A percentile compares a stretch with the other conserved stretches of the same genome.
These are phyloP conservation scores for Nyctanthes arbortristis DNA, from an alignment of 257 asterid species.

Conservation along the genomic window DNA sequence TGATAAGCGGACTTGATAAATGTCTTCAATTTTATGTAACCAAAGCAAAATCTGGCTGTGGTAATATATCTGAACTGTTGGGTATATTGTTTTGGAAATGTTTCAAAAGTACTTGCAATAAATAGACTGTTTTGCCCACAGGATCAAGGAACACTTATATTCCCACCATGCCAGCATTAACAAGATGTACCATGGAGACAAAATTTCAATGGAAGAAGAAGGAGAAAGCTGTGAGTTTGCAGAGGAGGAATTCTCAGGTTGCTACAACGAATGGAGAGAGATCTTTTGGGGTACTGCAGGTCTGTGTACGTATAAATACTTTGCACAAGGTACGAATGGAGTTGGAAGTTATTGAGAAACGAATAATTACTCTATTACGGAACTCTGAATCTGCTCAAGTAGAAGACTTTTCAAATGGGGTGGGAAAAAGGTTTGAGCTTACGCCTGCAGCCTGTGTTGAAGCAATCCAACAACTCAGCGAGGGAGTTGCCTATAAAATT, in stretches of 20 bases:
- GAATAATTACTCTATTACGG: constrained; percentile 78
- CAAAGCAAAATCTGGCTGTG: constrained; percentile 89
- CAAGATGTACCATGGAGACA: constrained; percentile 71
- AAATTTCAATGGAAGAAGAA: constrained; percentile 81
- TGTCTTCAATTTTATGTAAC: constrained; percentile 82
- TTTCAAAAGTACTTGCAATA: constrained; percentile 4
- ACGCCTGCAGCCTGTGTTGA: constrained; percentile 84
- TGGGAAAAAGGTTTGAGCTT: constrained; percentile 75
- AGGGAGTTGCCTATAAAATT: constrained; percentile 68
- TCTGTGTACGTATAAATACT: constrained; percentile 86
- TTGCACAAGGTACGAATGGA: constrained; percentile 72
- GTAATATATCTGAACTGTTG: constrained; percentile 42
- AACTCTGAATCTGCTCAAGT: constrained; percentile 89
- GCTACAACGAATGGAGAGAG: constrained; percentile 67
- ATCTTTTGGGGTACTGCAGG: constrained; percentile 66
- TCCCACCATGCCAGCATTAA: constrained; percentile 91
- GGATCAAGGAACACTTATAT: constrained; percentile 76
- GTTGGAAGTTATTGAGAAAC: constrained; percentile 79
- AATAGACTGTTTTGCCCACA: constrained; percentile 28
- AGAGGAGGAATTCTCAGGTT: constrained; percentile 72
- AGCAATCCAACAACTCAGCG: constrained; percentile 81
- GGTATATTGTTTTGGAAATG: constrained; percentile 1
- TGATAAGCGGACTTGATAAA: constrained; percentile 79
- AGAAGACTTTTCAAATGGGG: constrained; percentile 75
- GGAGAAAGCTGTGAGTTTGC: constrained; percentile 57